phyloP scores from a whole-genome alignment of 2,329 filamentous ascomycete genomes.

The Pseudomassariella vexata region DNA sequence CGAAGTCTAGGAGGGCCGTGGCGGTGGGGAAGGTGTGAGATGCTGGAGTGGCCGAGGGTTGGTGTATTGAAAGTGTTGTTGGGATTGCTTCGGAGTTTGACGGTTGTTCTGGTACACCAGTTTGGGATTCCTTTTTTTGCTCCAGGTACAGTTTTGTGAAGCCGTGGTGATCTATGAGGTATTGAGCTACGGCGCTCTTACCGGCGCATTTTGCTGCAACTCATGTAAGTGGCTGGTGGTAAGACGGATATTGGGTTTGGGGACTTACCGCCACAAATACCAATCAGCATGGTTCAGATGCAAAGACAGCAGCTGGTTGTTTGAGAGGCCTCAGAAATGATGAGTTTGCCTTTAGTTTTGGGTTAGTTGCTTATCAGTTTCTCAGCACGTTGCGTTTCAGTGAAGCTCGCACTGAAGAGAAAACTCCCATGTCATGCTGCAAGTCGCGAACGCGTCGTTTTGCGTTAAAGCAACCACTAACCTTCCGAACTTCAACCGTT shows the following conservation, averaged over 20 bases:
- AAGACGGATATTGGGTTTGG: background rate
- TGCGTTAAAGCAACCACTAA: too few species aligned
- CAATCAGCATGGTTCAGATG: constrained; percentile 45
- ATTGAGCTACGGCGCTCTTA: constrained; percentile 83
- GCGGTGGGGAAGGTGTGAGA: constrained; percentile 51
- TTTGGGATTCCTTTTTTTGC: constrained; percentile 6
- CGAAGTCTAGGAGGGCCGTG: constrained; percentile 71
- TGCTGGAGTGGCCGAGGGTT: constrained; percentile 6
- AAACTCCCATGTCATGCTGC: too few species aligned
- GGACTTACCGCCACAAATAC: constrained; percentile 40
- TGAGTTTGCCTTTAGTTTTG: too few species aligned
- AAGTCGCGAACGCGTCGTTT: too few species aligned
- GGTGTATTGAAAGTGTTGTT: constrained; percentile 1
- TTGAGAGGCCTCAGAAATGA: constrained; percentile 9
- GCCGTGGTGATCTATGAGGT: constrained; percentile 76
- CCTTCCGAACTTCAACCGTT: too few species aligned
- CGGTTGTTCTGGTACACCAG: constrained; percentile 7
- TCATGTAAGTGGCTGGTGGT: constrained; percentile 9
- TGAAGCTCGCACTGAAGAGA: too few species aligned
- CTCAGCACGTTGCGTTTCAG: too few species aligned
- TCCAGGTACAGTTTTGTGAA: constrained; percentile 69
- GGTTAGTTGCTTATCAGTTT: too few species aligned
- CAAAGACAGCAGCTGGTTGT: too few species aligned
- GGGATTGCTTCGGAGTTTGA: background rate
- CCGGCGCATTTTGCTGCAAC: constrained; percentile 80